Base-by-base conservation (phyloP, 164 flowering plant genomes). In the Vitis cinerea region DNA sequence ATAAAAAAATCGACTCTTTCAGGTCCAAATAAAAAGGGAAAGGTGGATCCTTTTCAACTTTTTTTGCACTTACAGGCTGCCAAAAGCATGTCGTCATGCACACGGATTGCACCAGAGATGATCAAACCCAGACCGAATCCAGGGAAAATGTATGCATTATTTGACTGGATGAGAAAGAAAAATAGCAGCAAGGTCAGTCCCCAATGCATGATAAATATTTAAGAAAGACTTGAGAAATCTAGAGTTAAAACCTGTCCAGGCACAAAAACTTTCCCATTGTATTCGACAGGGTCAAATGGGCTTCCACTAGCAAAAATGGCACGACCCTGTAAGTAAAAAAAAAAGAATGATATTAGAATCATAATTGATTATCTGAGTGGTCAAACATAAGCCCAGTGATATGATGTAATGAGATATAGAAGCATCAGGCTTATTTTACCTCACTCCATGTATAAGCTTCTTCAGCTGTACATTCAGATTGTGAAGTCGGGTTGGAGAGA, bases 111-210 rank as follows among this genome's bases (percentile, higher is more conserved):
- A 27, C 90, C 90, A 58, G 88, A 87, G 74, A 87, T 87, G 29
- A 87, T 82, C 68, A 87, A 70, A 29, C 90, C 90, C 17, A 87
- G 80, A 56, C 90, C 90, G 31, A 87, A 71, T 59, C 90, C 90
- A 31, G 90, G 90, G 79, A 87, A 87, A 47, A 87, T 83, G 76
- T 87, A 87, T 1, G 90, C 90, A 79, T 87, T 87, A 66, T 87
- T 87, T 68, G 88, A 83, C 90, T 86, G 76, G 31, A 71, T 2
- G 13, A 52, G 31, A 71, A 49, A 23, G 52, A 57, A 29, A 23
- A 9, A 58, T 19, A 10, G 47, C 10, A 48, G 3, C 64, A 47
- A 53, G 52, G n/a, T 68, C 59, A 54, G 49, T 29, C 60, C 50
- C 8, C 47, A 8, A 16, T 31, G 31, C 9, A 7, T 52, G 10